Base-by-base conservation (phyloP, 2,329 filamentous ascomycete species). In the Diplodia intermedia region DNA sequence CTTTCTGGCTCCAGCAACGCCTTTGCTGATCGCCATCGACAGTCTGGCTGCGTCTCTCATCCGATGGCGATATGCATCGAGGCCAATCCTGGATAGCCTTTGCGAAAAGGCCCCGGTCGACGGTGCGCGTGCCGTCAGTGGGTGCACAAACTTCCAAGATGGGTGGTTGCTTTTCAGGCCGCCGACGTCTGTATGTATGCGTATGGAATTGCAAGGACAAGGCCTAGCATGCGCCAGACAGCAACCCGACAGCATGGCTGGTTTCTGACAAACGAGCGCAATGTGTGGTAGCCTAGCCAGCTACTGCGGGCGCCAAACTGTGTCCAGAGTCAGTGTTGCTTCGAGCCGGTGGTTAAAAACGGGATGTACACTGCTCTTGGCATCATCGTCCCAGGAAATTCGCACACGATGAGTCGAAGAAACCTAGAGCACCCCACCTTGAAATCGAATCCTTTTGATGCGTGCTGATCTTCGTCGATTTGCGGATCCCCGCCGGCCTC, bases 401-500 rank as follows among this genome's bases (percentile, higher is more conserved):
- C 5, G 15, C 11, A 31, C 8, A 26, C 55, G 60, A 23, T 47
- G 47, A 52, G 36, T 63, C 60, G 47, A 63, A 53, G 29, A 26
- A 63, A 18, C 18, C 47, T 63, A 63, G 26, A 12, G 31, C 50
- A 29, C 29, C 15, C 47, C 8, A 4, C 47, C 43, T 36, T 26
- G n/a, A 52, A 63, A 29, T 52, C 47, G 12, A 52, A 52, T 29
- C 60, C 29, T 33, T 61, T 63, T 52, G 52, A 63, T 53, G 15
- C 47, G 26, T 20, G 12, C 29, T 38, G 60, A n/a, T 18, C n/a
- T 18, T 52, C 29, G 47, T 6, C 31, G 47, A 63, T 63, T n/a
- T 38, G 29, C 60, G 60, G 60, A 31, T 63, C 60, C 60, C 60
- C 60, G 60, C 43, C 26, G n/a, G n/a, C 31, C 6, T 63, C 60